Evolutionary conservation across 441 rosid species (phyloP).

Genomic region (Mallotus repandus): DNA sequence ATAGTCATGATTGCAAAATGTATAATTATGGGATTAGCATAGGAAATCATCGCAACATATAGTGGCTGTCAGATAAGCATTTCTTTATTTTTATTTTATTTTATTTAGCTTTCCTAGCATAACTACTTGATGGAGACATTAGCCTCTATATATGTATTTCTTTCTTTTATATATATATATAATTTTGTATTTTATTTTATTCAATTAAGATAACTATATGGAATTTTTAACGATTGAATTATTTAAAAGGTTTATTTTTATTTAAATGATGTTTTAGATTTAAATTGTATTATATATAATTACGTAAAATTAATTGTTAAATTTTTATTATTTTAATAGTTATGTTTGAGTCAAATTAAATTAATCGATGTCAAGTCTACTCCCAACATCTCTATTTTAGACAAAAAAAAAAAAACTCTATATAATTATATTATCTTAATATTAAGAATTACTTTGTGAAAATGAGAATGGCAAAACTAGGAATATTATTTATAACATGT

Average conservation of each 20-base stretch:
- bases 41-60: conserved; percentile 21
- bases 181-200: not conserved
- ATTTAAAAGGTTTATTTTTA: too few relatives aligned
- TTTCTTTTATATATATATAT: not conserved
- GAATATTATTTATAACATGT: too few relatives aligned
- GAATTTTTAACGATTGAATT: too few relatives aligned
- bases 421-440: too few relatives aligned
- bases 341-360: too few relatives aligned
- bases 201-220: not conserved
- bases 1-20: conserved; percentile 12
- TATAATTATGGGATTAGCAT: conserved; percentile 23
- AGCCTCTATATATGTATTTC: not conserved
- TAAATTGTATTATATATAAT: too few relatives aligned
- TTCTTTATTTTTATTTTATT: not conserved
- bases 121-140: conserved; percentile 10
- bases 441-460: too few relatives aligned
- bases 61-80: conserved; percentile 30
- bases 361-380: not conserved
- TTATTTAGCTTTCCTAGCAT: not conserved
- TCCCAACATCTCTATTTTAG: not conserved
- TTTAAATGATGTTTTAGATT: too few relatives aligned
- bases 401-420: too few relatives aligned
- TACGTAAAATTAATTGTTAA: too few relatives aligned
- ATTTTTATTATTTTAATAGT: too few relatives aligned
- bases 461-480: too few relatives aligned